Evolutionary conservation across 495 filamentous ascomycete genomes (phyloP).

Genomic region (Hypomontagnella monticulosa): DNA sequence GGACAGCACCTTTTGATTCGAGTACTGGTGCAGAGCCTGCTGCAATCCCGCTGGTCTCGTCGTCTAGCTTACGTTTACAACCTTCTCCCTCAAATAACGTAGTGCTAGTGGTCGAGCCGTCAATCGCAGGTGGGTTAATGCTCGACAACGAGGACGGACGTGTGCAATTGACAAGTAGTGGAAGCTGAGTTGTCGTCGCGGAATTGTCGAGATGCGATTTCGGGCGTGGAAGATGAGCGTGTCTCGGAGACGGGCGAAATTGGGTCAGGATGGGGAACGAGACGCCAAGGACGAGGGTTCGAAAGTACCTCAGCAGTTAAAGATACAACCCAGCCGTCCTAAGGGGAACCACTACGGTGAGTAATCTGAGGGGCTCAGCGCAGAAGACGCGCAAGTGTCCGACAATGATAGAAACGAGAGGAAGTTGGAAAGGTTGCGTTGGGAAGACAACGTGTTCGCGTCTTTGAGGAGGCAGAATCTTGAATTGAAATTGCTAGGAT

Average conservation of each 20-base stretch:
- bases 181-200: conserved; percentile 21
- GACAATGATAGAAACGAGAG: conserved; percentile 11
- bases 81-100: conserved; percentile 43
- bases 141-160: conserved; percentile 32
- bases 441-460: conserved; percentile 25
- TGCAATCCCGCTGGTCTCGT: conserved; percentile 21
- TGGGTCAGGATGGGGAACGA: conserved; percentile 27
- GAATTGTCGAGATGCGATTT: conserved; percentile 32
- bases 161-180: conserved; percentile 23
- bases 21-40: conserved; percentile 30
- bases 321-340: conserved; percentile 13
- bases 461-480: conserved; percentile 31
- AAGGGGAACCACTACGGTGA: conserved; percentile 7
- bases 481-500: conserved; percentile 40
- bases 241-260: conserved; percentile 45
- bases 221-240: conserved; percentile 27
- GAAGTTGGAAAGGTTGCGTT: conserved; percentile 18
- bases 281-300: conserved; percentile 25
- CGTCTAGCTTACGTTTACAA: conserved; percentile 37
- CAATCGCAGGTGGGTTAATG: conserved; percentile 38
- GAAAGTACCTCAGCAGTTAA: conserved; percentile 31
- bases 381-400: conserved; percentile 1
- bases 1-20: conserved; percentile 26
- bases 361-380: neutral
- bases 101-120: conserved; percentile 22